Evolutionary conservation across 371 early-diverging fungal genomes (phyloP).

Genomic region (Choanephora cucurbitarum): DNA sequence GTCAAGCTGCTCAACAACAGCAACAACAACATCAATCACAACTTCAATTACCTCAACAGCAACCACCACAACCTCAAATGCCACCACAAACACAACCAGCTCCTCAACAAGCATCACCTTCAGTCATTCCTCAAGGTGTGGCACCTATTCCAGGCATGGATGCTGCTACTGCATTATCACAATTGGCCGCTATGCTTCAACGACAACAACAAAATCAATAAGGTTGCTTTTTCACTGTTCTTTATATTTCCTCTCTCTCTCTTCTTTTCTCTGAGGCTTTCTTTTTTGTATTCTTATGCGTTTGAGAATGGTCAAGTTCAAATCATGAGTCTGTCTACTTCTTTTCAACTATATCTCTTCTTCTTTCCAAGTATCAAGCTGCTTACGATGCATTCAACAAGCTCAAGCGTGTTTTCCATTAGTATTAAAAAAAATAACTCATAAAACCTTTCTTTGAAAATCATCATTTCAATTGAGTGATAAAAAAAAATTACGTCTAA

Average conservation of each 20-base stretch:
- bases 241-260: neutral
- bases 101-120: neutral
- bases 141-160: neutral
- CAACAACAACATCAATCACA: conserved; percentile 15
- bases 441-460: neutral
- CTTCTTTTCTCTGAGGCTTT: neutral
- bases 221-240: neutral
- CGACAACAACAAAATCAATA: conserved; percentile 6
- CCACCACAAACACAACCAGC: neutral
- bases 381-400: neutral
- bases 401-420: neutral
- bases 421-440: neutral
- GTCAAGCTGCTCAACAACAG: conserved; percentile 24
- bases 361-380: neutral
- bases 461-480: no score
- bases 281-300: neutral
- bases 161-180: neutral
- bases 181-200: neutral
- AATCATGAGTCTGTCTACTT: neutral
- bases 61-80: conserved; percentile 9
- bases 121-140: neutral
- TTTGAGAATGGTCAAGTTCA: neutral
- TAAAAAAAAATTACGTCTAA: no score
- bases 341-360: no score
- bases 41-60: conserved; percentile 2